Conservation (phyloP, 2,329 filamentous ascomycete genomes). For the Diaporthe sp. region DNA sequence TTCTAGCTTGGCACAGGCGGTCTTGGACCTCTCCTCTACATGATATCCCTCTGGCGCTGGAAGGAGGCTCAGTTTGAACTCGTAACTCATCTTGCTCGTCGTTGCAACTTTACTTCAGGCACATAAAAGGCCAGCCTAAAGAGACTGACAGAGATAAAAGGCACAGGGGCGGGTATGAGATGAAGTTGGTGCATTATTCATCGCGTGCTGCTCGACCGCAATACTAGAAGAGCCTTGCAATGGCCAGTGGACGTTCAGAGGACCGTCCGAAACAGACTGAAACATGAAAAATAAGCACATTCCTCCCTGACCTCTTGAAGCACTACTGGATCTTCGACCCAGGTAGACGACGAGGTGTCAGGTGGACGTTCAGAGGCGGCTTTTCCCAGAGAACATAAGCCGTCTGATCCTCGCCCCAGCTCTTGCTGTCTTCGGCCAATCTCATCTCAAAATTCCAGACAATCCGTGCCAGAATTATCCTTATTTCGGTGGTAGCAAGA, state of each 20-base stretch:
- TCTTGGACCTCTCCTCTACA: no score
- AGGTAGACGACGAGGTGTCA: neutral
- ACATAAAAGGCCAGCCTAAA: no score
- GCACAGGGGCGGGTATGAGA: neutral
- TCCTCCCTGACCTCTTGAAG: neutral
- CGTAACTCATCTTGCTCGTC: no score
- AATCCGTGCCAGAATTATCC: neutral
- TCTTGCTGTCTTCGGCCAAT: neutral
- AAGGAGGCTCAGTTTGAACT: no score
- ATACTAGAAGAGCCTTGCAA: neutral
- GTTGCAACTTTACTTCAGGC: no score
- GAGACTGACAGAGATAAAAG: neutral
- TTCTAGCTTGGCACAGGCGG: no score
- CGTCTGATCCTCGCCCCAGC: neutral
- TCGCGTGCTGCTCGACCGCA: neutral
- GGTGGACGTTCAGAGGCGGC: neutral
- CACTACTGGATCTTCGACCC: neutral
- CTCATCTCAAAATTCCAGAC: neutral
- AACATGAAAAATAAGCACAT: neutral
- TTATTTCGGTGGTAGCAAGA: neutral
- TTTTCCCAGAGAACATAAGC: neutral
- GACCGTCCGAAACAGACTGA: no score
- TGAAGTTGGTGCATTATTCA: neutral
- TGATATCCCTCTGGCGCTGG: no score
- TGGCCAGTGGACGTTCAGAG: neutral